Evolutionary conservation across 1,139 yeast species (phyloP).

Genomic region (Lizanozyma gosingica): DNA sequence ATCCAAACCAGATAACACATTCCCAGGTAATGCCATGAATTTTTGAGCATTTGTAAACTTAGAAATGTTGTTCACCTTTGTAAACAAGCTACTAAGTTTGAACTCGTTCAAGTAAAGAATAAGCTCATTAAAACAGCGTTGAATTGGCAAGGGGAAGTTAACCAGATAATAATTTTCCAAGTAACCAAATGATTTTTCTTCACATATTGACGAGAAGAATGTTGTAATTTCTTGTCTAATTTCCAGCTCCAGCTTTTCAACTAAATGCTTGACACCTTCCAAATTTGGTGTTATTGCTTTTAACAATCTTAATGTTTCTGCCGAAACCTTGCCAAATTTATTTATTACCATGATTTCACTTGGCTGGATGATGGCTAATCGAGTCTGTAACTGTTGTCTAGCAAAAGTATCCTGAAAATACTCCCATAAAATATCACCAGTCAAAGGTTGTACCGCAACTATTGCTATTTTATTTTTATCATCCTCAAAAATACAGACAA

Average conservation of each 20-base stretch:
- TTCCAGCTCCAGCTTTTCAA: background rate
- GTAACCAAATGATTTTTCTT: slow-evolving; percentile 10
- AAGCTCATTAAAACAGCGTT: slow-evolving; percentile 40
- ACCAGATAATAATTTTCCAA: slow-evolving; percentile 18
- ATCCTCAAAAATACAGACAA: slow-evolving; percentile 20
- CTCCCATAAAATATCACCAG: slow-evolving; percentile 75
- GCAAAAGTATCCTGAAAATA: slow-evolving; percentile 47
- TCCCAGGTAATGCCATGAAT: slow-evolving; percentile 62
- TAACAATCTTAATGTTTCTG: slow-evolving; percentile 18
- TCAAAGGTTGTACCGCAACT: slow-evolving; percentile 65
- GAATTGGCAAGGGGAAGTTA: slow-evolving; percentile 17
- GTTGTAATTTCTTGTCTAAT: slow-evolving; percentile 3
- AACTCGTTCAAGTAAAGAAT: slow-evolving; percentile 54
- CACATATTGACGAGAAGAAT: slow-evolving; percentile 6
- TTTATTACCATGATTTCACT: slow-evolving; percentile 54
- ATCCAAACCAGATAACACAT: slow-evolving; percentile 63
- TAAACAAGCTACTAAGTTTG: slow-evolving; percentile 48
- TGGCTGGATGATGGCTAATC: slow-evolving; percentile 67
- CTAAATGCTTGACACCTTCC: background rate
- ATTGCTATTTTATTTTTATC: slow-evolving; percentile 24
- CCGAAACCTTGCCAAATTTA: slow-evolving; percentile 16
- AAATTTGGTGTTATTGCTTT: slow-evolving; percentile 9
- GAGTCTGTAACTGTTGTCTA: slow-evolving; percentile 58
- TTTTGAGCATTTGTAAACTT: slow-evolving; percentile 40
- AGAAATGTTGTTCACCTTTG: slow-evolving; percentile 39